Evolutionary conservation across 2,329 filamentous ascomycete species (phyloP).

Genomic region (Neofusicoccum parvum): DNA sequence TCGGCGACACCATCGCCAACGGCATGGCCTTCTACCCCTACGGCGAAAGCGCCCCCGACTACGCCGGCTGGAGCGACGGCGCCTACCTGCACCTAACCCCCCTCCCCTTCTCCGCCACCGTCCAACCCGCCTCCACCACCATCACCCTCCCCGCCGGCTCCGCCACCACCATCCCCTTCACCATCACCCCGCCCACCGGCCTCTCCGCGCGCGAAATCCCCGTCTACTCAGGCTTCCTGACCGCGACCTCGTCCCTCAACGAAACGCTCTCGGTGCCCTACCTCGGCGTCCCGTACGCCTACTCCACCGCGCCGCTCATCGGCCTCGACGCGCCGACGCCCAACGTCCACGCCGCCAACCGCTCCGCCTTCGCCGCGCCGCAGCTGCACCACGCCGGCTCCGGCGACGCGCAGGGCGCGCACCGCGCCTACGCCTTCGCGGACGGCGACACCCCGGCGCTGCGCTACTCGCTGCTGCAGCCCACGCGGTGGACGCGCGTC

Average conservation of each 20-base stretch:
- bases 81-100: conserved; percentile 21
- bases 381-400: not conserved
- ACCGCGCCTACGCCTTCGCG: not conserved
- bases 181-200: conserved; percentile 28
- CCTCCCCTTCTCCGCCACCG: conserved; percentile 18
- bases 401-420: not conserved
- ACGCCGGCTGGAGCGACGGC: conserved; percentile 22
- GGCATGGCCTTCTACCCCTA: conserved; percentile 24
- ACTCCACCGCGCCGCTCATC: not conserved
- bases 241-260: conserved; percentile 18
- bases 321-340: not conserved
- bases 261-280: conserved; percentile 27
- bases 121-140: conserved; percentile 22
- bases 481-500: conserved; percentile 4
- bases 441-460: not conserved
- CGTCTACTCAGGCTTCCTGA: conserved; percentile 30
- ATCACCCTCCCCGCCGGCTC: conserved; percentile 28
- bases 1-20: conserved; percentile 26
- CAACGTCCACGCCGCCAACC: not conserved
- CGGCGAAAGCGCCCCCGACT: conserved; percentile 2
- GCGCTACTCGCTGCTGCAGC: conserved; percentile 5
- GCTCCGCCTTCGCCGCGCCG: not conserved
- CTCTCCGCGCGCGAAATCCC: conserved; percentile 28
- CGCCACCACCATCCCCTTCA: conserved; percentile 24
- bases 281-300: conserved; percentile 24